A percentile compares a stretch with the other conserved stretches of the same genome.
These are phyloP conservation scores for Ceratocystiopsis brevicomis DNA, from an alignment of 2,329 filamentous ascomycete species.

Conservation along the genomic window DNA sequence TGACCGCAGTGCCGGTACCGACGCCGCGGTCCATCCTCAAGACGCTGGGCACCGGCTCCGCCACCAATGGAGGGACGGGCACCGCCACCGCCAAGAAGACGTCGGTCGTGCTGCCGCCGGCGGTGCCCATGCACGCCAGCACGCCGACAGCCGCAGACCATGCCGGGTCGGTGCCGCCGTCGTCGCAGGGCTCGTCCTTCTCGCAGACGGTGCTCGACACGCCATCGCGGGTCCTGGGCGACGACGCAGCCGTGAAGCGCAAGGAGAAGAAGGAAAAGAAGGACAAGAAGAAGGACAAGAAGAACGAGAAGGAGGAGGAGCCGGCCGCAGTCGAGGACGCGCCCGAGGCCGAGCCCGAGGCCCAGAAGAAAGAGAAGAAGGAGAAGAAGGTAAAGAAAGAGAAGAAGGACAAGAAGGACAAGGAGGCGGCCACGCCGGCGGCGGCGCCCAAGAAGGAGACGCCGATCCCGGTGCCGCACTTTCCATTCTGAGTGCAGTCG, in stretches of 20 bases:
- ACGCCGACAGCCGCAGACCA: no score
- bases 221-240: conserved; percentile 4
- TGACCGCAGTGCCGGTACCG: conserved; percentile 13
- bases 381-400: not conserved
- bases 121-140: not conserved
- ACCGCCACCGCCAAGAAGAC: not conserved
- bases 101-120: conserved; percentile 3
- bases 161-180: not conserved
- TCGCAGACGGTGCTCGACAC: conserved; percentile 4
- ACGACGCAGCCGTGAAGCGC: conserved; percentile 1
- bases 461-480: conserved; percentile 7
- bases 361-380: conserved; percentile 3
- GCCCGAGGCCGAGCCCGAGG: not conserved
- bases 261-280: conserved; percentile 2
- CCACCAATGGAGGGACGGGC: not conserved
- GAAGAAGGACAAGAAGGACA: conserved; percentile 2
- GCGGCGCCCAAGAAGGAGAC: conserved; percentile 6
- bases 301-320: conserved; percentile 1
- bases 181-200: conserved; percentile 4
- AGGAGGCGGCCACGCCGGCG: not conserved
- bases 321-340: not conserved
- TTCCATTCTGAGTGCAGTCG: not conserved
- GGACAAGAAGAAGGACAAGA: conserved; percentile 4
- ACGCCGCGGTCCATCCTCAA: conserved; percentile 2
- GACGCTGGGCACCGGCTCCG: not conserved